Evolutionary conservation across 306 rosid species (phyloP).

Genomic region (Begonia fuchsioides): DNA sequence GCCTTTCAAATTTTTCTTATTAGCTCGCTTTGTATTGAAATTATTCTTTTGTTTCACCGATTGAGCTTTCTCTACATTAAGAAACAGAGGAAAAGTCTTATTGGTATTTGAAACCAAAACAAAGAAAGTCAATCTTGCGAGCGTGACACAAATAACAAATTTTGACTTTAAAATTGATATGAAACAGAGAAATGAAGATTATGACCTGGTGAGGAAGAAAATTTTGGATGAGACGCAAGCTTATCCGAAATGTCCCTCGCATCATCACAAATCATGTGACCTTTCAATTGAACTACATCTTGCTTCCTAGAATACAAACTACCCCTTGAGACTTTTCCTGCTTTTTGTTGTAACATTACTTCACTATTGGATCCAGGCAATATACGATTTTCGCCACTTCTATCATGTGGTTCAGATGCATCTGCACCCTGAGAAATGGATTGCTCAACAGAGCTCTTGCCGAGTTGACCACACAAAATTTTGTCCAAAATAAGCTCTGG

Average conservation of each 20-base stretch:
- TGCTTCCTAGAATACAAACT: constrained; percentile 44
- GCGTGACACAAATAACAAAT: too few species aligned
- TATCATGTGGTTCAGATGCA: constrained; percentile 17
- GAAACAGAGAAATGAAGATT: neutral
- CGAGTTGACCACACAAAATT: too few species aligned
- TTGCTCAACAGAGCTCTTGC: too few species aligned
- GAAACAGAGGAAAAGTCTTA: constrained; percentile 5
- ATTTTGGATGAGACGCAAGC: constrained; percentile 33
- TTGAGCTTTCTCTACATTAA: constrained; percentile 45
- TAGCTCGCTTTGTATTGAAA: too few species aligned
- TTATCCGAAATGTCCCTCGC: constrained; percentile 36
- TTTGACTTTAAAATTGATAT: too few species aligned
- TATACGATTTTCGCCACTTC: constrained; percentile 24
- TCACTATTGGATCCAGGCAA: constrained; percentile 22
- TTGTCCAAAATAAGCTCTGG: too few species aligned
- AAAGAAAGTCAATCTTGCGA: too few species aligned
- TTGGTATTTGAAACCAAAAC: constrained; percentile 5
- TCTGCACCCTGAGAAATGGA: constrained; percentile 15
- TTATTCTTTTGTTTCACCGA: constrained; percentile 5
- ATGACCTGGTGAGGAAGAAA: constrained; percentile 52
- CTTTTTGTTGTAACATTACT: constrained; percentile 33
- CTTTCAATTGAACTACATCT: constrained; percentile 40
- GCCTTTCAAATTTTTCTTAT: too few species aligned
- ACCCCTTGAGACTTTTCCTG: constrained; percentile 38
- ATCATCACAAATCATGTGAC: constrained; percentile 24